A percentile compares a stretch with the other conserved stretches of the same genome.
These are phyloP conservation scores for Arabidopsis thaliana DNA, from an alignment of 345 rosid genomes.

Conservation along the genomic window TAIR10.1 NC_003076.8:8024001-8024500, in stretches of 20 bases:
- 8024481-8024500: conserved; percentile 1
- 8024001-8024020: conserved; percentile 46
- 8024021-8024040: neutral
- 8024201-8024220: neutral
- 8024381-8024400: conserved; percentile 64
- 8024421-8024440: conserved; percentile 47
- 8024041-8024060: neutral
- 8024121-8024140: neutral
- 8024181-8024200: neutral
- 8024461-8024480: conserved; percentile 55
- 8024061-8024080: conserved; percentile 17
- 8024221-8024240: conserved; percentile 38
- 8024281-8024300: conserved; percentile 57
- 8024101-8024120: neutral
- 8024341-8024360: conserved; percentile 50
- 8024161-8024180: neutral
- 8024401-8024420: conserved; percentile 48
- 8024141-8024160: neutral
- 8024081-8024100: neutral
- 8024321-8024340: conserved; percentile 53
- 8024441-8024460: neutral
- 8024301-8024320: conserved; percentile 50
- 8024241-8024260: conserved; percentile 47
- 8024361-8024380: conserved; percentile 48
- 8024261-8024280: conserved; percentile 24